Evolutionary conservation across 371 early-diverging fungal genomes (phyloP), one percentile per base, ranked within the genome.

Genomic region (Mucor mucedo): DNA sequence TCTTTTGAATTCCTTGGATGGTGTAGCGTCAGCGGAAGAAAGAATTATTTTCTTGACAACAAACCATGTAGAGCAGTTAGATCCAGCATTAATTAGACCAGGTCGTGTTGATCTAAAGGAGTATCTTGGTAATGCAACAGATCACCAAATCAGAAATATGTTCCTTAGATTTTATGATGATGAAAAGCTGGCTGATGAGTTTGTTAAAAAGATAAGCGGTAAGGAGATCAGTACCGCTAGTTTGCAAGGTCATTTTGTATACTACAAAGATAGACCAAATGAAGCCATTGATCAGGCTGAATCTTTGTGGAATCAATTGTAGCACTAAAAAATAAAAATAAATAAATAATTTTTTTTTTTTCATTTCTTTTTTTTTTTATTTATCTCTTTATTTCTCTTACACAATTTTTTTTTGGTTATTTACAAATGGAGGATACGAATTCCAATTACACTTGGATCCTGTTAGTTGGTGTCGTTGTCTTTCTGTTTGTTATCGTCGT

Each of bases 41-140:
- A 88, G 99, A 40, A 91, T 99, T 50, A 91, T 98, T 30, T 95
- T 99, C 70, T 98, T 99, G 95, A 99, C 99, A 10, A 99, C 99
- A 9, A 99, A 99, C 76, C 97, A 98, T 70, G 86, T 98, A 30
- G 98, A 97, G 32, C 84, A 85, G 4, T 86, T 99, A 45, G 99
- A 99, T 75, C 93, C 95, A 3, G 99, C 99, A 0, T 82, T 99
- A 45, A 91, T 99, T 60, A 86, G 99, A 38, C 99, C 99, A 3
- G 99, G 99, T 2, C 87, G 99, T 45, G 97, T 99, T 9, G 99
- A 99, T 68, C 59, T 96, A 61, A 92, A 96, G 68, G 93, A 93
- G 54, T 89, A 85, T 56, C 83, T 99, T 27, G 99, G 93, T 13
- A 88, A 95, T 66, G 96, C 93, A 1, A 86, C 91, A 2, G 82